Evolutionary conservation across 1,284 basidiomycete genomes (phyloP), one percentile per base, ranked within the genome.

Genomic region (Trichosporon coremiiforme): DNA sequence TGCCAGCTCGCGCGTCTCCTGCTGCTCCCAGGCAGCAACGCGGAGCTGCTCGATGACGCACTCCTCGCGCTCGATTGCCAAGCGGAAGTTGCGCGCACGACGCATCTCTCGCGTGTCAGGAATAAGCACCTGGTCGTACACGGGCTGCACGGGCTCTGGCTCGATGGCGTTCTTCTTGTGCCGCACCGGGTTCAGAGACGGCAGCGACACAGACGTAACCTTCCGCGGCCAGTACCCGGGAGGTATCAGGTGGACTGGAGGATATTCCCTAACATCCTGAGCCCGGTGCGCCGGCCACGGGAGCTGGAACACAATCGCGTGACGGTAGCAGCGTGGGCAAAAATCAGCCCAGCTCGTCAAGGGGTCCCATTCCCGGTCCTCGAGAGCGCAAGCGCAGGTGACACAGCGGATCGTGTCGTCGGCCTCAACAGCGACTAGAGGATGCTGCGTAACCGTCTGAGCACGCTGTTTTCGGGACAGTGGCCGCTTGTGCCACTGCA

Each of bases 261-360:
- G 81, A 64, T 76, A 79, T 45, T 77, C 77, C 17, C 72, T 73
- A 0, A 80, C 72, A 17, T 78, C 77, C 53, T 73, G 53, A 20
- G 69, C 62, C 12, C 70, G 65, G 45, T 78, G 79, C 0, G 78
- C 77, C 0, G 81, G 81, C 81, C 81, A 82, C 0, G 79, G 79
- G 13, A 81, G 64, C 36, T 76, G 72, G 64, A 78, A 82, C 65
- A 81, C 78, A 10, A 82, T 73, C 1, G 80, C 75, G 65, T 82
- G 81, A n/a, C 80, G 79, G n/a, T 76, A 73, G 65, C 81, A 82
- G 29, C 80, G 74, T 0, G 71, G 66, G 65, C 81, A 82, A 65
- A 79, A 76, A 50, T 81, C 78, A 60, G 78, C 79, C 66, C 77
- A 78, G 57, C 74, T 67, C 10, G 74, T 75, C 20, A 53, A 25